Evolutionary conservation across 1,284 basidiomycete species (phyloP).

Genomic region (Sanghuangporus weigelae): DNA sequence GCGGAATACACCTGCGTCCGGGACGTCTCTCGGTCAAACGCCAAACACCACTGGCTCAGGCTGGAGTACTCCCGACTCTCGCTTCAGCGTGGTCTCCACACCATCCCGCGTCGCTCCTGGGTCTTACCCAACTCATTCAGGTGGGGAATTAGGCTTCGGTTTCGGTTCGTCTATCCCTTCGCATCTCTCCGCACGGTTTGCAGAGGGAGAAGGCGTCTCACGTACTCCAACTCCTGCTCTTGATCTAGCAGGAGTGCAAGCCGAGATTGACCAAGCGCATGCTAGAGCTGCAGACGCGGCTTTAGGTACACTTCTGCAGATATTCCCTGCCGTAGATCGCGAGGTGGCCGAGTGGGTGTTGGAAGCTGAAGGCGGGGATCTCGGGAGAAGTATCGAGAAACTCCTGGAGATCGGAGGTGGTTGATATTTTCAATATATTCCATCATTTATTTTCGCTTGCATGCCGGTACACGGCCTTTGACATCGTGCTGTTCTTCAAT

Average conservation of each 20-base stretch:
- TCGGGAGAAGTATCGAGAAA: constrained; percentile 85
- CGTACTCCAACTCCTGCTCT: constrained; percentile 65
- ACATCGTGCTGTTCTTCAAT: no score
- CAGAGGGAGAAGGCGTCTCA: constrained; percentile 37
- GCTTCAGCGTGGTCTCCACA: constrained; percentile 3
- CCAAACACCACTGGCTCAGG: constrained; percentile 4
- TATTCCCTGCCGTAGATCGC: constrained; percentile 76
- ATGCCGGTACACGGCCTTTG: no score
- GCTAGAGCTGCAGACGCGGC: constrained; percentile 61
- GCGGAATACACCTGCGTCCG: constrained; percentile 35
- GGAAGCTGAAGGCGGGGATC: constrained; percentile 82
- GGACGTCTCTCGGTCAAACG: constrained; percentile 13
- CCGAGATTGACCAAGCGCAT: constrained; percentile 71
- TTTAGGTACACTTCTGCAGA: constrained; percentile 72
- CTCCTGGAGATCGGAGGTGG: constrained; percentile 48
- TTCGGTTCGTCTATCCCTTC: constrained; percentile 22
- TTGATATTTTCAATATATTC: neutral
- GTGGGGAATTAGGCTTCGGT: neutral
- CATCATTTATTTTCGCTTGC: neutral
- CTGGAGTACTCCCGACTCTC: constrained; percentile 9
- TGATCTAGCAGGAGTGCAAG: constrained; percentile 65
- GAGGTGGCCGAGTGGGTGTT: constrained; percentile 86
- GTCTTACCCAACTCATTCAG: neutral
- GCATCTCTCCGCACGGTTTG: constrained; percentile 17
- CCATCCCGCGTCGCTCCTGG: constrained; percentile 10